These are phyloP conservation scores for Phylloporus sp. DNA, from an alignment of 768 basidiomycete species.

Conservation along the genomic window DNA sequence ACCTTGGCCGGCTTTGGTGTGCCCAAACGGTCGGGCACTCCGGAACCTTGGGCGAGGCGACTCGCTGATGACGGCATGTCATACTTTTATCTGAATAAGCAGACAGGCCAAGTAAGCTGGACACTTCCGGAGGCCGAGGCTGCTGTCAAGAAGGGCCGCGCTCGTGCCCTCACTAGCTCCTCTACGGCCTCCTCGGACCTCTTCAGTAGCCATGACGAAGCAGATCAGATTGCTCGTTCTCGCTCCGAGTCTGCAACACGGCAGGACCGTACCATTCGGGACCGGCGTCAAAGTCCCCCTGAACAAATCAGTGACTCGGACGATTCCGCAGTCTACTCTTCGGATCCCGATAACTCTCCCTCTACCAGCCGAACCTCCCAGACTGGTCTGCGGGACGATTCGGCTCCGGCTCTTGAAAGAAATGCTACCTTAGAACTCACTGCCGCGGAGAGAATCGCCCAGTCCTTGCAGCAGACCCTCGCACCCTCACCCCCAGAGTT, in stretches of 20 bases:
- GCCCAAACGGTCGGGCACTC: conserved; percentile 52
- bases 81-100: conserved; percentile 73
- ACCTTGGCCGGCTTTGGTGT: conserved; percentile 55
- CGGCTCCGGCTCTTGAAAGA: conserved; percentile 14
- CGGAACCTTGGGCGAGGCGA: conserved; percentile 79
- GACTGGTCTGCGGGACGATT: conserved; percentile 20
- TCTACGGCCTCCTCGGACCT: conserved; percentile 31
- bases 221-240: conserved; percentile 21
- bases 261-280: conserved; percentile 22
- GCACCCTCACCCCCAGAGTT: conserved; percentile 53
- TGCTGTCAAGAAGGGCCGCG: conserved; percentile 27
- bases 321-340: conserved; percentile 54
- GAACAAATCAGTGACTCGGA: conserved; percentile 69
- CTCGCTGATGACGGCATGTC: conserved; percentile 79
- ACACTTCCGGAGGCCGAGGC: conserved; percentile 48
- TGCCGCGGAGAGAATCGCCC: conserved; percentile 62
- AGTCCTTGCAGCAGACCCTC: conserved; percentile 56
- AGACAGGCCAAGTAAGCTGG: conserved; percentile 66
- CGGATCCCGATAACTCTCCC: conserved; percentile 30
- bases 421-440: conserved; percentile 44
- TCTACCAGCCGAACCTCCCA: conserved; percentile 30
- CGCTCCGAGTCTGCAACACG: conserved; percentile 35
- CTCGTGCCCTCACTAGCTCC: conserved; percentile 31
- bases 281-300: conserved; percentile 28
- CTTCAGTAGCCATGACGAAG: conserved; percentile 20